Evolutionary conservation across 192 early-diverging fungal species (phyloP).

Genomic region (Coemansia umbellata): DNA sequence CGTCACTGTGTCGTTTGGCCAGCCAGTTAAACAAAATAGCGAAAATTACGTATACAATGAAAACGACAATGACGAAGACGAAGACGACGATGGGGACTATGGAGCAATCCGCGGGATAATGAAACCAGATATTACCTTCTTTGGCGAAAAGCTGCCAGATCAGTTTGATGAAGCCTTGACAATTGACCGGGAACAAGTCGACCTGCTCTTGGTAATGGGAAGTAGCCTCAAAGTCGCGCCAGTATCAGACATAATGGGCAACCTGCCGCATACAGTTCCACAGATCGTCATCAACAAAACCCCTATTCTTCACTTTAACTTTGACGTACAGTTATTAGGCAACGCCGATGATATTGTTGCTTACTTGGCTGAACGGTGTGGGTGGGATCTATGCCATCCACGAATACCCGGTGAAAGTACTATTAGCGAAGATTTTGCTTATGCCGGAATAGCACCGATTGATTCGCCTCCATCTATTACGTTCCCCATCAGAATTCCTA

Average conservation of each 20-base stretch:
- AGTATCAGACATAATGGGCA: constrained; percentile 84
- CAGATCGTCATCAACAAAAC: constrained; percentile 93
- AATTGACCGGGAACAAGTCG: constrained; percentile 69
- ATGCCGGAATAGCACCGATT: not conserved
- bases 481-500: constrained; percentile 3
- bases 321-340: constrained; percentile 87
- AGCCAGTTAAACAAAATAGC: not conserved
- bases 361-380: constrained; percentile 66
- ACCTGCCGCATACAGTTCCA: constrained; percentile 76
- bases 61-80: constrained; percentile 36
- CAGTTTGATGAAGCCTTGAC: constrained; percentile 73
- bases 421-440: constrained; percentile 32
- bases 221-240: constrained; percentile 94
- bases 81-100: constrained; percentile 57
- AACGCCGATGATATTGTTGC: constrained; percentile 80
- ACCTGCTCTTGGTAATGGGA: constrained; percentile 93
- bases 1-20: not conserved
- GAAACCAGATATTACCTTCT: constrained; percentile 98
- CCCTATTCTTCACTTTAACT: constrained; percentile 76
- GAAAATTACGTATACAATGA: constrained; percentile 7
- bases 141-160: constrained; percentile 87
- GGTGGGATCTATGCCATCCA: constrained; percentile 72
- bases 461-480: constrained; percentile 6
- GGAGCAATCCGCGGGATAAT: constrained; percentile 57
- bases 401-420: constrained; percentile 59